Evolutionary conservation across 1,284 basidiomycete species (phyloP).

Genomic region (Neolentinus lepideus): DNA sequence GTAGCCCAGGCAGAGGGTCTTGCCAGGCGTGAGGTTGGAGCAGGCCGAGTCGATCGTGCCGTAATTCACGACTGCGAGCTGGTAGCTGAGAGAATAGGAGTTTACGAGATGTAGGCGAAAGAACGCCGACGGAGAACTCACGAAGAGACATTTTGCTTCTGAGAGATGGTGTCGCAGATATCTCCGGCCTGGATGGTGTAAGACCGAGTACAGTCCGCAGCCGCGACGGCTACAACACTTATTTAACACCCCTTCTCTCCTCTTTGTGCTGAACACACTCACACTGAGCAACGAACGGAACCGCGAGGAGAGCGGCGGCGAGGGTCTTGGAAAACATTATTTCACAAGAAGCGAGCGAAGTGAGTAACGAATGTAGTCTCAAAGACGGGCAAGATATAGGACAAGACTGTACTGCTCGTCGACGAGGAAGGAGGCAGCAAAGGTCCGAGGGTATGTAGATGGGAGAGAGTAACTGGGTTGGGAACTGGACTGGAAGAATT

Average conservation of each 20-base stretch:
- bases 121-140: conserved; percentile 21
- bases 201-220: conserved; percentile 41
- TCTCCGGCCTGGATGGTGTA: conserved; percentile 59
- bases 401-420: not conserved
- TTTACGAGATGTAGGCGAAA: conserved; percentile 6
- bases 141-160: conserved; percentile 59
- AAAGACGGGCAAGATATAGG: not conserved
- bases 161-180: conserved; percentile 64
- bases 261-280: conserved; percentile 14
- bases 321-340: conserved; percentile 37
- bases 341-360: conserved; percentile 8
- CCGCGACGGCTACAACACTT: not conserved
- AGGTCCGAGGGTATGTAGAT: not conserved
- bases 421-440: not conserved
- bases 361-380: conserved; percentile 6
- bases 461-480: not conserved
- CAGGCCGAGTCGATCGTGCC: conserved; percentile 42
- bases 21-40: conserved; percentile 45
- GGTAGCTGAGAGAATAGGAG: conserved; percentile 40
- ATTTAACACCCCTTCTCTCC: not conserved
- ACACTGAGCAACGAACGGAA: conserved; percentile 37
- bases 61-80: conserved; percentile 57
- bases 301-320: conserved; percentile 33
- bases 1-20: conserved; percentile 9
- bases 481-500: not conserved